These are phyloP conservation scores for Rugonectria rugulosa DNA, from an alignment of 2,329 filamentous ascomycete species.

Conservation along the genomic window DNA sequence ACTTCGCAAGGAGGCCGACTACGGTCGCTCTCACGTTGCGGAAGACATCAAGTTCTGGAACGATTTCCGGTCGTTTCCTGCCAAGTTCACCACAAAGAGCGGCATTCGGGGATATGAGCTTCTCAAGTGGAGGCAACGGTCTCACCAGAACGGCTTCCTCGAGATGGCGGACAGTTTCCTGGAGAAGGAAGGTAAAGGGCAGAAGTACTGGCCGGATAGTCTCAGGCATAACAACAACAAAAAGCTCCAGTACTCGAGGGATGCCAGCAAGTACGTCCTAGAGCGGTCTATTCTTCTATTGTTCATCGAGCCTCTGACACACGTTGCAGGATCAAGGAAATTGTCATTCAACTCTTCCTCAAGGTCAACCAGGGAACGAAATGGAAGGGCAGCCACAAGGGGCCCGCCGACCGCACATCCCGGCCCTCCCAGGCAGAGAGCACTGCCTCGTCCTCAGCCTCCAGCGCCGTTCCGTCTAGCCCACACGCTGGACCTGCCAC, in stretches of 20 bases:
- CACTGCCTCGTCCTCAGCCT: background rate
- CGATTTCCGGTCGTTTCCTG: constrained; percentile 6
- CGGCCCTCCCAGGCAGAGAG: background rate
- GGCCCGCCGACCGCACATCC: background rate
- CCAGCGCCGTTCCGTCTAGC: background rate
- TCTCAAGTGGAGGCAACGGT: constrained; percentile 18
- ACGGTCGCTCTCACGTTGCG: constrained; percentile 9
- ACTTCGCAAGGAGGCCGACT: constrained; percentile 29
- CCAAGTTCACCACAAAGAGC: constrained; percentile 14
- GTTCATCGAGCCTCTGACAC: background rate
- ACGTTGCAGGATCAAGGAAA: constrained; percentile 3
- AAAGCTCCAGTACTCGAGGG: constrained; percentile 18
- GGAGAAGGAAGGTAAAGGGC: constrained; percentile 20
- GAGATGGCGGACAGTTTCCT: constrained; percentile 30
- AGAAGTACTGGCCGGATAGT: constrained; percentile 29
- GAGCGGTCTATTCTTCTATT: background rate
- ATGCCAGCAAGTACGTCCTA: constrained; percentile 18
- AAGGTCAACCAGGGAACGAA: constrained; percentile 8
- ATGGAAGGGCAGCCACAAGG: constrained; percentile 3
- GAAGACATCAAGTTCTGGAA: constrained; percentile 31
- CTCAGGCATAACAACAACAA: background rate
- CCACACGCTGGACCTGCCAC: background rate
- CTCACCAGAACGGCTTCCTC: constrained; percentile 27
- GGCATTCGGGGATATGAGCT: constrained; percentile 7
- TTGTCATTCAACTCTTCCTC: constrained; percentile 10